Evolutionary conservation across 306 rosid genomes (phyloP).

Genomic region (Pachyrhizus erosus): DNA sequence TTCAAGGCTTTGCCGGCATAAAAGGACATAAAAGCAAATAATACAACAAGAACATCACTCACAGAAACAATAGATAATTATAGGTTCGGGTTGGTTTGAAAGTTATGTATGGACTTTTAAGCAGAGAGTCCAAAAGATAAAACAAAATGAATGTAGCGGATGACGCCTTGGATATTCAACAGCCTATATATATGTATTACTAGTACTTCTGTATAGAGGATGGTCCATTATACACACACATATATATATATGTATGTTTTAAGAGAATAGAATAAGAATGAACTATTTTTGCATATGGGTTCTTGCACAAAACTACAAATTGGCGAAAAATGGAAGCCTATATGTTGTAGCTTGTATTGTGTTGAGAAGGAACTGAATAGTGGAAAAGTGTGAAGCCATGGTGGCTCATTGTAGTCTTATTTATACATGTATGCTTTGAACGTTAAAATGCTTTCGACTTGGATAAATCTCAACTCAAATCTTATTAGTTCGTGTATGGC

Average conservation of each 20-base stretch:
- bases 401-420: background rate
- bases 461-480: background rate
- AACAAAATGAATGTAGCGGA: constrained; percentile 29
- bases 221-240: constrained; percentile 28
- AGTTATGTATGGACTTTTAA: constrained; percentile 37
- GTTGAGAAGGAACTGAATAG: background rate
- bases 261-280: constrained; percentile 37
- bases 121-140: constrained; percentile 29
- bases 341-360: constrained; percentile 1
- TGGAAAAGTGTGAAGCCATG: background rate
- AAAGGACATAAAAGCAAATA: constrained; percentile 34
- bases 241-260: too few species aligned
- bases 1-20: constrained; percentile 45
- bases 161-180: constrained; percentile 40
- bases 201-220: constrained; percentile 51
- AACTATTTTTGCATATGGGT: constrained; percentile 24
- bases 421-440: background rate
- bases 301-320: constrained; percentile 21
- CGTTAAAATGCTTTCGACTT: background rate
- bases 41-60: constrained; percentile 39
- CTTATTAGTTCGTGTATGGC: background rate
- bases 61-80: constrained; percentile 32
- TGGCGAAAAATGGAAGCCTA: background rate
- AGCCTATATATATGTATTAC: constrained; percentile 38
- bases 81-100: constrained; percentile 41